Evolutionary conservation across 2,329 filamentous ascomycete genomes (phyloP), one percentile per base, ranked within the genome.

Genomic region (Domatiomyces catenatus): DNA sequence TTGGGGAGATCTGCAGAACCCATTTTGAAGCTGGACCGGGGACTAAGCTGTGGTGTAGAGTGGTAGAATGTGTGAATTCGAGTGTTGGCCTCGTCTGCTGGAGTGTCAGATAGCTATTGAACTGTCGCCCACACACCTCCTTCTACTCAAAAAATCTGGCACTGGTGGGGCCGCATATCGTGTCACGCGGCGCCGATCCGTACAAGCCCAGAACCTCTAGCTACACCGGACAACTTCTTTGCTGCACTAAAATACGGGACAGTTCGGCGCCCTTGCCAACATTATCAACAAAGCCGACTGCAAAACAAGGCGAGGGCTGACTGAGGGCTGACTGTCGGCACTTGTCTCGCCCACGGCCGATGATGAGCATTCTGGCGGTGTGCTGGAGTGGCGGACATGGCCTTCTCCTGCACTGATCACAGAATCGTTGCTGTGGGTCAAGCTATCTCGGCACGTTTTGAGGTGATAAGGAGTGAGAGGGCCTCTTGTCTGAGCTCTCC

Each of bases 1-100:
- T 71, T 67, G 52, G 74, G 74, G 55, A 79, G 68, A 59, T 55
- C 57, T 52, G 60, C 50, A 55, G 54, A 53, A 51, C 57, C 59
- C 64, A 66, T 67, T 48, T 54, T 65, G 63, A 55, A 39, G 32
- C 32, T 39, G 32, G 10, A 10, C 5, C 32, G 15, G 10, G 32
- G 15, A 39, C 32, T 39, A 12, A 39, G 32, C 5, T 15, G 32
- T 15, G 12, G 10, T 39, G 32, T 39, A 39, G 32, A 39, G 2
- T 5, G 32, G 32, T 15, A 39, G 32, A 39, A 15, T 10, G 15
- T 39, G 8, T 39, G 32, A 39, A 15, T 39, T 39, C 10, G 15
- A 39, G 12, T 39, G 12, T 39, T 39, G 32, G 5, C 10, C 15
- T 39, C 7, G 15, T 39, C 12, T 39, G 8, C 4, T 15, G 5